Evolutionary conservation across 805 yeast genomes (phyloP).

Genomic region (Kluyveromyces dobzhanskii): DNA sequence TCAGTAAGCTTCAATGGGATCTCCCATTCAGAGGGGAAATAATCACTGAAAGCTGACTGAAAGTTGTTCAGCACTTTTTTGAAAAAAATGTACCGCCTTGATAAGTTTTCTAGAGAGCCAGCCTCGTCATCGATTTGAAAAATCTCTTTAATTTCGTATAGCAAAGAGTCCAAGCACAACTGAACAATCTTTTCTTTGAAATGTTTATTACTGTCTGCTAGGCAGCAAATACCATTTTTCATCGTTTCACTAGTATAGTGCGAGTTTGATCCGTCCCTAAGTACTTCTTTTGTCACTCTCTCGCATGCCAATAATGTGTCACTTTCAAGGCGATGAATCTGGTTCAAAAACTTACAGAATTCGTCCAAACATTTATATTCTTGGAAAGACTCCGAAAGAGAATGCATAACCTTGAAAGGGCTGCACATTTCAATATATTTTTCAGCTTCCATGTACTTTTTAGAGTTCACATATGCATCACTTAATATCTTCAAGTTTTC

Average conservation of each 20-base stretch:
- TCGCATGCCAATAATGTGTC: constrained; percentile 21
- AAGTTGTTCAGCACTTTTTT: constrained; percentile 57
- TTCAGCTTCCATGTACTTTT: constrained; percentile 8
- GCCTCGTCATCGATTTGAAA: constrained; percentile 85
- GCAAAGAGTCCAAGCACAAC: constrained; percentile 64
- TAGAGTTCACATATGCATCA: constrained; percentile 29
- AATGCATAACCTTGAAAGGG: constrained; percentile 26
- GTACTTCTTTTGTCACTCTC: constrained; percentile 12
- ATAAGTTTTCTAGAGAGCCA: constrained; percentile 81
- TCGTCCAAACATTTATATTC: constrained; percentile 79
- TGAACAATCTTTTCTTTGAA: constrained; percentile 51
- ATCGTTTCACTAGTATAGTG: constrained; percentile 18
- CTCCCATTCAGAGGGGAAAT: constrained; percentile 69
- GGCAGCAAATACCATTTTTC: constrained; percentile 55
- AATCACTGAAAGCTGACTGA: constrained; percentile 40
- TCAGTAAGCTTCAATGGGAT: constrained; percentile 53
- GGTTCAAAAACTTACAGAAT: constrained; percentile 25
- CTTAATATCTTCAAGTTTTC: constrained; percentile 82
- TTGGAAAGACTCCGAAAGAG: constrained; percentile 32
- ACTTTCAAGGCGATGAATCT: constrained; percentile 19
- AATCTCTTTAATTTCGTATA: constrained; percentile 67
- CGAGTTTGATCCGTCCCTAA: constrained; percentile 9
- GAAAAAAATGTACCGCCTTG: constrained; percentile 74
- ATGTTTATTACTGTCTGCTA: constrained; percentile 59
- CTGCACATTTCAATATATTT: constrained; percentile 21